Conservation (phyloP, 768 basidiomycete species). For the Austroboletus eburneus region DNA sequence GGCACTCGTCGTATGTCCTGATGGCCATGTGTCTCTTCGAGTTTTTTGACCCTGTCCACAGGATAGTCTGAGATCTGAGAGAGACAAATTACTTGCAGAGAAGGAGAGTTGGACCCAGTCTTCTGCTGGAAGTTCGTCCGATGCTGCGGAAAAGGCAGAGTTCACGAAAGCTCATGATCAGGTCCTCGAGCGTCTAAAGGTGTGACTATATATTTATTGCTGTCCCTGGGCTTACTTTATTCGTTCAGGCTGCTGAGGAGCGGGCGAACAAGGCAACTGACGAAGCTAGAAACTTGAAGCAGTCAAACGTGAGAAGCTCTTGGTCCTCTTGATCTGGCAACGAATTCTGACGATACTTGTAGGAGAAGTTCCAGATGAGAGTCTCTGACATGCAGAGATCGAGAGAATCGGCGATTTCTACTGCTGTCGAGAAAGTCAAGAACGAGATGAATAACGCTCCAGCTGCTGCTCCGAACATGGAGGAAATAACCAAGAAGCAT, state of each 20-base stretch:
- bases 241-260: conserved; percentile 36
- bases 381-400: conserved; percentile 50
- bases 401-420: conserved; percentile 49
- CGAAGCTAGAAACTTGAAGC: conserved; percentile 39
- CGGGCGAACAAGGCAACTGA: conserved; percentile 41
- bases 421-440: conserved; percentile 55
- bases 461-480: conserved; percentile 19
- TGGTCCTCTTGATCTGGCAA: neutral
- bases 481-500: conserved; percentile 50
- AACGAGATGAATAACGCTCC: conserved; percentile 35
- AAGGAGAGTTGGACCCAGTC: conserved; percentile 41
- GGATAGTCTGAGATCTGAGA: conserved; percentile 53
- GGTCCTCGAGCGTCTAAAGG: conserved; percentile 57
- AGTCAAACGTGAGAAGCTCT: conserved; percentile 25
- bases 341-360: conserved; percentile 8
- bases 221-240: conserved; percentile 5
- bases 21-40: neutral
- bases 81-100: conserved; percentile 58
- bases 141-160: conserved; percentile 50
- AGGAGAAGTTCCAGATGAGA: conserved; percentile 63
- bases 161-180: conserved; percentile 57
- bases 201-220: no score
- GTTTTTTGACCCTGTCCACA: conserved; percentile 22
- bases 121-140: conserved; percentile 20
- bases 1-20: conserved; percentile 31